Percentiles rank a stretch among this genome's conserved stretches.
phyloP scores from a whole-genome alignment of 2,329 filamentous ascomycete genomes.

The Trichoderma sp. region DNA sequence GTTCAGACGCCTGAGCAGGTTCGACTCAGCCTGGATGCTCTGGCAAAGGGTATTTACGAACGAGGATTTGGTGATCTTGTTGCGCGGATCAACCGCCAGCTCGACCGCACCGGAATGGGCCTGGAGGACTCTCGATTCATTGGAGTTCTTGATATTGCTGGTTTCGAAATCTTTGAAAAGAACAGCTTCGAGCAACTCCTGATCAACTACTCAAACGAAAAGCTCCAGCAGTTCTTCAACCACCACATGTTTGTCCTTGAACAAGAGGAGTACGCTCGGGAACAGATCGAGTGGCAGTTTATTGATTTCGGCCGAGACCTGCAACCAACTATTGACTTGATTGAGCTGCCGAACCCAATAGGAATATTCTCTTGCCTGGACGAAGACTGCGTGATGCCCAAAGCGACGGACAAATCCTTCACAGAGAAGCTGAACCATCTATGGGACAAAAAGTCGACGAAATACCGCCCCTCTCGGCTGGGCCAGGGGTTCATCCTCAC shows the following conservation, averaged over 20 bases:
- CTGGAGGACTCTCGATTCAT: slow-evolving; percentile 94
- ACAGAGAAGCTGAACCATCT: slow-evolving; percentile 96
- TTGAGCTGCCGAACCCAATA: slow-evolving; percentile 93
- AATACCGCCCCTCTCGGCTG: slow-evolving; percentile 86
- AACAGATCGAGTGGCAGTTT: slow-evolving; percentile 99
- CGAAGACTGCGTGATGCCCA: slow-evolving; percentile 98
- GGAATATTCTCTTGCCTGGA: slow-evolving; percentile 98
- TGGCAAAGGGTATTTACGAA: slow-evolving; percentile 97
- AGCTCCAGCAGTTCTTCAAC: slow-evolving; percentile 98
- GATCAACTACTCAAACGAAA: slow-evolving; percentile 99
- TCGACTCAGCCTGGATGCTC: slow-evolving; percentile 81
- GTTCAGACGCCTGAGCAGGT: slow-evolving; percentile 97
- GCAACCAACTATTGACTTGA: slow-evolving; percentile 96
- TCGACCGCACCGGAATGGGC: slow-evolving; percentile 82
- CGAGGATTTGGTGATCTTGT: slow-evolving; percentile 93
- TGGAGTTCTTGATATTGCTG: slow-evolving; percentile 96
- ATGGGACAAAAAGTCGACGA: slow-evolving; percentile 94
- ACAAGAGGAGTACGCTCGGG: slow-evolving; percentile 95
- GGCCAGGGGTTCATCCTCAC: slow-evolving; percentile 94
- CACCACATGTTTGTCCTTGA: slow-evolving; percentile 99
- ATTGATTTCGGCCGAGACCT: slow-evolving; percentile 98
- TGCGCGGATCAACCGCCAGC: slow-evolving; percentile 83
- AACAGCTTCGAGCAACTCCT: slow-evolving; percentile 99
- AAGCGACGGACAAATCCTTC: slow-evolving; percentile 94
- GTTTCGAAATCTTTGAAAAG: slow-evolving; percentile 97